These are phyloP conservation scores for Sherardia arvensis DNA, from an alignment of 257 asterid species.

Conservation along the genomic window DNA sequence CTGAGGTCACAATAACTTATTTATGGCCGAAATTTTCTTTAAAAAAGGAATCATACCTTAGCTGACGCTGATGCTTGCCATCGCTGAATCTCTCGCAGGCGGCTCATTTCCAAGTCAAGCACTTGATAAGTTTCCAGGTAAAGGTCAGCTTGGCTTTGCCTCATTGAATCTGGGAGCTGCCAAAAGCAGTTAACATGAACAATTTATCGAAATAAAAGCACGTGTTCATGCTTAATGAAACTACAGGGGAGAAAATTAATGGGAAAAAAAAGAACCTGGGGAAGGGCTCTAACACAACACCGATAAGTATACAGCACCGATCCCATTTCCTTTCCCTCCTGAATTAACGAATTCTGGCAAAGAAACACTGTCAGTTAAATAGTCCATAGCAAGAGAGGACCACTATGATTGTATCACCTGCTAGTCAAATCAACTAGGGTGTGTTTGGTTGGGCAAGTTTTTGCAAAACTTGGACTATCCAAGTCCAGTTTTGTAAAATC, in stretches of 20 bases:
- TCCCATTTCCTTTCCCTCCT: slow-evolving; percentile 96
- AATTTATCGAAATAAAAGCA: background rate
- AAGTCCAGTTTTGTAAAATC: no score
- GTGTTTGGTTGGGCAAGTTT: no score
- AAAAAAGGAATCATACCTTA: slow-evolving; percentile 39
- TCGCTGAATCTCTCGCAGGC: slow-evolving; percentile 93
- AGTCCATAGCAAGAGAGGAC: background rate
- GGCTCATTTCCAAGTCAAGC: slow-evolving; percentile 95
- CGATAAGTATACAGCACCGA: slow-evolving; percentile 94
- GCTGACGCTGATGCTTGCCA: slow-evolving; percentile 98
- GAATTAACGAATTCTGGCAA: slow-evolving; percentile 62
- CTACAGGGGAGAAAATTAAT: background rate
- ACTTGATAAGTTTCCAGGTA: slow-evolving; percentile 98
- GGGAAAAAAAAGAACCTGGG: slow-evolving; percentile 70
- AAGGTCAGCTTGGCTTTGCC: slow-evolving; percentile 93
- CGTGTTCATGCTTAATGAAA: background rate
- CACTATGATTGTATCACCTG: no score
- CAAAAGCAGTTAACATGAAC: slow-evolving; percentile 1
- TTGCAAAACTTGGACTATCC: no score
- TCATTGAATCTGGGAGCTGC: slow-evolving; percentile 98
- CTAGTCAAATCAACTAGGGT: background rate
- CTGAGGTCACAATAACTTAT: slow-evolving; percentile 3
- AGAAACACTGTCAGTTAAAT: background rate
- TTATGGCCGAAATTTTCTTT: slow-evolving; percentile 8
- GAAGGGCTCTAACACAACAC: slow-evolving; percentile 97